Base-by-base conservation (phyloP, 805 yeast genomes). In the Zygosaccharomyces gambellarensis region DNA sequence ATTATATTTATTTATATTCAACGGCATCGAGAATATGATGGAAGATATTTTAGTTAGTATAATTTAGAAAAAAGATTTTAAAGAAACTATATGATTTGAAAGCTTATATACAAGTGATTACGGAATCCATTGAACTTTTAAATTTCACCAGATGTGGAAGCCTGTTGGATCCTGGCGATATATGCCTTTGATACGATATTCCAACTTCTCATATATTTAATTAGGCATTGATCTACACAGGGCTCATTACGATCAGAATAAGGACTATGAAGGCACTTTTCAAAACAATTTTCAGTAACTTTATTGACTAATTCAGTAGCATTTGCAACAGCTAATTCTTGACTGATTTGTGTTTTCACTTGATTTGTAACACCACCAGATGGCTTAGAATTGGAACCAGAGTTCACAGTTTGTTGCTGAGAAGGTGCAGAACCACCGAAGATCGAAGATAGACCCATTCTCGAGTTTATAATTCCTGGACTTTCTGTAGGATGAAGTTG, bases 191-290 rank as follows among this genome's bases (percentile, higher is more conserved):
- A 87, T 39, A 90, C 76, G 47, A 83, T 74, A 60, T 90, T 89
- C 97, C 97, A 90, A 30, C 95, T 82, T 67, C 85, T 80, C 92
- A 90, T 84, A 69, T 87, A 90, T 71, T 88, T 90, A 55, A 85
- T 83, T 58, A 86, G 76, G 66, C 98, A 90, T 65, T 83, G 85
- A 51, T 76, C 79, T 43, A 87, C 77, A 70, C 97, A 90, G 27
- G 68, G 69, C 48, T 80, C 79, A 60, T 90, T 89, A 5, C 71
- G 75, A 1, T 73, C 56, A 19, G 76, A 60, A 36, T 81, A 80
- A 14, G 96, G 96, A 39, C 73, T 74, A 12, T 67, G 67, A 43
- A 87, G 73, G 69, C 97, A 90, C 65, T 82, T 80, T 43, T 84
- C 85, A 67, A 86, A 90, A 68, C 97, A 90, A 73, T 87, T 86